Base-by-base conservation (phyloP, 1,284 basidiomycete species). In the Tranzscheliella williamsii region DNA sequence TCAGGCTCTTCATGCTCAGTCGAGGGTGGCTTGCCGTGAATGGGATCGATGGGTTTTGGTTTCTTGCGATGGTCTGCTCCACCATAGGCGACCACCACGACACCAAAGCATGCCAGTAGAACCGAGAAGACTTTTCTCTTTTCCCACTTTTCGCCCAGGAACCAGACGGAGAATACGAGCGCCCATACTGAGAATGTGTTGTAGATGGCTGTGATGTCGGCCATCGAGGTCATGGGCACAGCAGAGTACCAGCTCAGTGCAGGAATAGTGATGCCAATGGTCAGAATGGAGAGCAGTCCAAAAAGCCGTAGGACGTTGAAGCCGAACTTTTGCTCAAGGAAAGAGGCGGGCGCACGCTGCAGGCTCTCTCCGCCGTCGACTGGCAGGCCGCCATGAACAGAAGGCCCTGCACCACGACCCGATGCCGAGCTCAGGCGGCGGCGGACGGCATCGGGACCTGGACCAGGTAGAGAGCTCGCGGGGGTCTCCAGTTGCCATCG, bases 131-230 rank as follows among this genome's bases (percentile, higher is more conserved):
- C 75, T 36, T 76, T 75, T 5, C 58, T 29, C 53, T 40, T 58
- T 36, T 68, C 41, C 74, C 75, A 77, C 26, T 49, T 55, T 24
- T 76, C 74, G 26, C 72, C 64, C 9, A 77, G 56, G 23, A 77
- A 73, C 38, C 60, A 66, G n/a, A 77, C 70, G 9, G 70, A 70
- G 16, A 77, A 72, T 15, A 77, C 75, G 16, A 77, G 60, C 23
- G 75, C 75, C 70, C 72, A 76, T 3, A 77, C 65, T 17, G 71
- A 67, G 30, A 75, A 76, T 3, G 74, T 76, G 38, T 77, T 77
- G 64, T 77, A 77, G 40, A 77, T 75, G 26, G 73, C 61, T 0
- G 74, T 77, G 38, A 77, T 72, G 38, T 77, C 74, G 5, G 71
- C 73, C 75, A 77, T 77, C 33, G 61, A 66, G 13, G 75, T 77